Conservation (phyloP, 2,329 filamentous ascomycete genomes). For the Cladosporium velox region DNA sequence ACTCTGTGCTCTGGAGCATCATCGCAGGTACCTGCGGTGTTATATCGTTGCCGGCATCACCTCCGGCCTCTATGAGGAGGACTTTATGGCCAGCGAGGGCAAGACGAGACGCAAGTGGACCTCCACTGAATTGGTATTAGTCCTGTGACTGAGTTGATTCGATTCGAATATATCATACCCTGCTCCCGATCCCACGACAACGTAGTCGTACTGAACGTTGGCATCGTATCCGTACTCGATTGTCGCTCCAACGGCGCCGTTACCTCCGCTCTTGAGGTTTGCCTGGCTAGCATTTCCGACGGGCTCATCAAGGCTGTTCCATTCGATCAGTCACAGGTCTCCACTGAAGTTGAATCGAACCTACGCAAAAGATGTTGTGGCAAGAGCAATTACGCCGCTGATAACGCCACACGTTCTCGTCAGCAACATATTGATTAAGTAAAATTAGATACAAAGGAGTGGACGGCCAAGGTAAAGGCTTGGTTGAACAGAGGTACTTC, state of each 20-base stretch:
- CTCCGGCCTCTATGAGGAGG: conserved; percentile 63
- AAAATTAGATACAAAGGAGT: conserved; percentile 5
- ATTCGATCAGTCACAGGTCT: not conserved
- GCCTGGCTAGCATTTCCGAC: not conserved
- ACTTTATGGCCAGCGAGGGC: conserved; percentile 61
- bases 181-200: conserved; percentile 63
- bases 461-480: conserved; percentile 16
- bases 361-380: not conserved
- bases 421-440: conserved; percentile 5
- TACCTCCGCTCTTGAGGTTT: not conserved
- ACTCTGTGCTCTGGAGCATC: conserved; percentile 56
- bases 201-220: conserved; percentile 56
- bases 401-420: not conserved
- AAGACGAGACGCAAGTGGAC: conserved; percentile 59
- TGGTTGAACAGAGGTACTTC: not conserved
- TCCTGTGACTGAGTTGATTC: not conserved
- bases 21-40: conserved; percentile 59
- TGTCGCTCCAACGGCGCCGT: not conserved
- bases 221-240: conserved; percentile 14
- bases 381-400: not conserved
- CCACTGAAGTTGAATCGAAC: not conserved
- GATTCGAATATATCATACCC: conserved; percentile 37
- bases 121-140: conserved; percentile 46
- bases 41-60: conserved; percentile 56
- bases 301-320: not conserved